Conservation (phyloP, 2,329 filamentous ascomycete genomes). For the Corinectria fuckeliana region DNA sequence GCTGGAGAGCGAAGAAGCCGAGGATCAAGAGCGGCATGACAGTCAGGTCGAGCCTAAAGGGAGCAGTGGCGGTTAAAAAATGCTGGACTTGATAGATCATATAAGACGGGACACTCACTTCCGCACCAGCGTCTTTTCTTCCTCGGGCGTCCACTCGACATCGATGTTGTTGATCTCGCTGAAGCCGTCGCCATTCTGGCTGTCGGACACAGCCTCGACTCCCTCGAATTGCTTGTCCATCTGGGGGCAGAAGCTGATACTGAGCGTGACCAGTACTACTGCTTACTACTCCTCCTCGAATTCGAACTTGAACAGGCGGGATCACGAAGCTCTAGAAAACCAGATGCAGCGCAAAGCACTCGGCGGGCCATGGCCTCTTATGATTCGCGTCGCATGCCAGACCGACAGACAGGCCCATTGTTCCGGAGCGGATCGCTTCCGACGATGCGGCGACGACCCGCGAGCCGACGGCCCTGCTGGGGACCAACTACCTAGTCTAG, state of each 20-base stretch:
- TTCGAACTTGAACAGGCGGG: background rate
- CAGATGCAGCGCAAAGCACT: background rate
- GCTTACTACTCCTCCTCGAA: no score
- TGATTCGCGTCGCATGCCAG: background rate
- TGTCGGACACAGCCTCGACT: constrained; percentile 11
- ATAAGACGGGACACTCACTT: constrained; percentile 29
- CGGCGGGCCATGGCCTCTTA: constrained; percentile 7
- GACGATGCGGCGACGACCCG: constrained; percentile 23
- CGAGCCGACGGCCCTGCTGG: background rate
- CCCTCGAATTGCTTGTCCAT: constrained; percentile 27
- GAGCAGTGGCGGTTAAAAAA: background rate
- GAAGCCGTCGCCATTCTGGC: constrained; percentile 10
- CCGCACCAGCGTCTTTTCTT: constrained; percentile 37
- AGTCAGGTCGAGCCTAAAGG: constrained; percentile 50
- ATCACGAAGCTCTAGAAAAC: constrained; percentile 1
- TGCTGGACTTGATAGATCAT: no score
- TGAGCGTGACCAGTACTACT: background rate
- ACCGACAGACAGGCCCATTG: no score
- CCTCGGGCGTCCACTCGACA: constrained; percentile 37
- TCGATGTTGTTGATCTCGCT: constrained; percentile 27
- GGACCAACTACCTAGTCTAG: no score
- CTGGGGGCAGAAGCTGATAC: constrained; percentile 7
- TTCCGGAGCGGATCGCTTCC: background rate
- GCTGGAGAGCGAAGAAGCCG: constrained; percentile 54
- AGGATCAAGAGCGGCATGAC: constrained; percentile 55